Evolutionary conservation across 106 monocot genomes (phyloP), one percentile per base, ranked within the genome.

Genomic region (Xerophyta viscosa): DNA sequence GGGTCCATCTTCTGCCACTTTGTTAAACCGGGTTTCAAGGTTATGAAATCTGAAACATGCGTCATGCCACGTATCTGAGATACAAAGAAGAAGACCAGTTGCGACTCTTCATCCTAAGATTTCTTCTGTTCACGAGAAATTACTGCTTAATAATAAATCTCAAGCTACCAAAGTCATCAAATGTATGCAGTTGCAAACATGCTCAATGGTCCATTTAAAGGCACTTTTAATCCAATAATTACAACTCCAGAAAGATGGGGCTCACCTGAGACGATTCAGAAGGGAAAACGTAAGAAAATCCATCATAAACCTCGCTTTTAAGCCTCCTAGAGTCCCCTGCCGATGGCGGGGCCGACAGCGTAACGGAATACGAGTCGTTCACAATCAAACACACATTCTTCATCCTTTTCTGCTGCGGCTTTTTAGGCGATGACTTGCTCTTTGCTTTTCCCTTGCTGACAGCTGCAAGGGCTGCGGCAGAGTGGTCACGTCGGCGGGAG

Each of bases 251-350:
- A n/a, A n/a, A n/a, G n/a, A n/a, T n/a, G n/a, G n/a, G n/a, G 14
- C 24, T 24, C n/a, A 86, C 91, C 91, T 92, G 86, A 48, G 17
- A 28, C 29, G 86, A 86, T 13, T 86, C 91, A 0, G 61, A 67
- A 3, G 86, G 56, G 33, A 92, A 92, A 36, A 92, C 82, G 39
- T 48, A 51, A 4, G 78, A 69, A 58, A 92, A 92, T 21, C 91
- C 91, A 39, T 92, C 82, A 41, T 76, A 92, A 28, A 79, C 72
- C 78, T 92, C 91, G 46, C 59, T 82, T 46, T 76, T 82, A 20
- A 47, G 41, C 11, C 91, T 65, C 62, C 79, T 82, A 2, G 66
- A 26, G 23, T 82, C 91, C 6, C 61, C 22, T 26, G 54, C 31
- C 2, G 85, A 63, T 8, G 44, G 48, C 9, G 84, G 90, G 20